A percentile compares a stretch with the other conserved stretches of the same genome.
Evolutionary conservation across 2,329 filamentous ascomycete species (phyloP).

Genomic region (Mycosphaerelloides madeirae): DNA sequence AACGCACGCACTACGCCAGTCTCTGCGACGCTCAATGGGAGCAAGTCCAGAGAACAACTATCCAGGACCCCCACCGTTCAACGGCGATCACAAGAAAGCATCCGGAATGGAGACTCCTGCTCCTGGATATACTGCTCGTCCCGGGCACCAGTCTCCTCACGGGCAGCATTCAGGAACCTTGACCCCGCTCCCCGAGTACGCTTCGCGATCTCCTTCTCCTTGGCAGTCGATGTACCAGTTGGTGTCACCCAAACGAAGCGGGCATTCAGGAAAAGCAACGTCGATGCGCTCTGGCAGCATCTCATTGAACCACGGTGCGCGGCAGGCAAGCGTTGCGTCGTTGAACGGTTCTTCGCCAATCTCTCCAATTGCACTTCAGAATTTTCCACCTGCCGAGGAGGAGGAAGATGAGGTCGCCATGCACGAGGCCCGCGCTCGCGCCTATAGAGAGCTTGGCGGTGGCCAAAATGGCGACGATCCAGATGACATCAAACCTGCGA

Average conservation of each 20-base stretch:
- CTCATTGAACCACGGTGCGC: background rate
- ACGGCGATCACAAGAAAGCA: background rate
- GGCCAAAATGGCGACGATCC: background rate
- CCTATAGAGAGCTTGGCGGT: slow-evolving; percentile 13
- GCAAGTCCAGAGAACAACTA: slow-evolving; percentile 4
- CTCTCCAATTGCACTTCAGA: background rate
- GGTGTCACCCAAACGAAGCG: slow-evolving; percentile 2
- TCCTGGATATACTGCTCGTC: slow-evolving; percentile 15
- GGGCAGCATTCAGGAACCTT: slow-evolving; percentile 9
- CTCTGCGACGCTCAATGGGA: slow-evolving; percentile 15
- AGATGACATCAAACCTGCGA: slow-evolving; percentile 12
- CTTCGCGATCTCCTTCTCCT: slow-evolving; percentile 8
- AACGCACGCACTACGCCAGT: slow-evolving; percentile 12
- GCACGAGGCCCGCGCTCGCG: background rate
- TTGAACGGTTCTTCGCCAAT: too few relatives aligned
- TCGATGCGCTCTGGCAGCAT: slow-evolving; percentile 5
- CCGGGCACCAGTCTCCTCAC: slow-evolving; percentile 2
- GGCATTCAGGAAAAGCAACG: slow-evolving; percentile 2
- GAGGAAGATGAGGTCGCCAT: background rate
- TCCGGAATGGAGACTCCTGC: slow-evolving; percentile 16
- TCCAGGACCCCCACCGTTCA: slow-evolving; percentile 5
- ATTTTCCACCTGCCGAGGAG: background rate
- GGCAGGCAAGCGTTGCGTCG: too few relatives aligned
- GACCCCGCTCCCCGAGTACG: slow-evolving; percentile 18
- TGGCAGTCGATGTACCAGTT: slow-evolving; percentile 10